Conservation (phyloP, 805 yeast species). For the Lipomyces starkeyi region DNA sequence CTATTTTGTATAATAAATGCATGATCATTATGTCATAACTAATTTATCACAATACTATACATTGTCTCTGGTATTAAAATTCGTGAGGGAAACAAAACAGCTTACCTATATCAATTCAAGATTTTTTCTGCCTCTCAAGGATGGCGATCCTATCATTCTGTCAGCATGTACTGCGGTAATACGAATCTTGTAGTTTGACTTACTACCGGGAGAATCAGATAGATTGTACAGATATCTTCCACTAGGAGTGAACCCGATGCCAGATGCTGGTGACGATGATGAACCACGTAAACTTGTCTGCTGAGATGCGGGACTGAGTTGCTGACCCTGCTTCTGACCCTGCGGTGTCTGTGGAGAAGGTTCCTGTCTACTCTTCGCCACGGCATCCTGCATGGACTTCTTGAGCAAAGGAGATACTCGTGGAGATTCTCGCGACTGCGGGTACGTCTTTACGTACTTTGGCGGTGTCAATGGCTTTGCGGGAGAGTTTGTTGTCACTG, state of each 20-base stretch:
- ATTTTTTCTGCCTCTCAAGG: neutral
- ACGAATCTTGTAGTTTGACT: conserved; percentile 4
- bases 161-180: neutral
- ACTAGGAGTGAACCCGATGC: conserved; percentile 20
- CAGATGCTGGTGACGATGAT: conserved; percentile 4
- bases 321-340: conserved; percentile 13
- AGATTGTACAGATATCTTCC: conserved; percentile 31
- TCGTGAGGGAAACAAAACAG: neutral
- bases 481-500: conserved; percentile 22
- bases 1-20: neutral
- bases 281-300: neutral
- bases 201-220: conserved; percentile 31
- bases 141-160: conserved; percentile 5
- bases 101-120: neutral
- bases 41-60: neutral
- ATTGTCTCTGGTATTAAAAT: neutral
- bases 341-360: conserved; percentile 1
- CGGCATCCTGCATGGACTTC: conserved; percentile 24
- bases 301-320: conserved; percentile 1
- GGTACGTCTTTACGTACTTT: conserved; percentile 36
- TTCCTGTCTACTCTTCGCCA: conserved; percentile 14
- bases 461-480: conserved; percentile 39
- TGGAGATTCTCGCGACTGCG: conserved; percentile 36
- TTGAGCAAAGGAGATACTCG: conserved; percentile 37
- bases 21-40: neutral